Evolutionary conservation across 2,329 filamentous ascomycete genomes (phyloP).

Genomic region (Fusarium bulbicola): DNA sequence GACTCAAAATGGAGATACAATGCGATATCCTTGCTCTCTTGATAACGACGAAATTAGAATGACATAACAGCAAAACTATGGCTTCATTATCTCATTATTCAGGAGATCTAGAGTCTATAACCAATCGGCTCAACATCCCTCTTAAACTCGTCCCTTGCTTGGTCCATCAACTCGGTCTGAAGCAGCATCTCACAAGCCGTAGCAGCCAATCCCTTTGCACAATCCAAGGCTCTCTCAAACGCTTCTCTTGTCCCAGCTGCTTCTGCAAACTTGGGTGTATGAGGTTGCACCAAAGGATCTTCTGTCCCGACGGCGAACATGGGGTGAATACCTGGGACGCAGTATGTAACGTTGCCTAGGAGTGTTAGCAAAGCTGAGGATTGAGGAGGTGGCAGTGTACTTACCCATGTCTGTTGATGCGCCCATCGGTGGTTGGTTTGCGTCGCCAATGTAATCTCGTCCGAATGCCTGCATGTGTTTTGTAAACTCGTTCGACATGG

Average conservation of each 20-base stretch:
- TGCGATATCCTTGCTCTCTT: background rate
- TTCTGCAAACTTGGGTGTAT: constrained; percentile 27
- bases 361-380: background rate
- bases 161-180: background rate
- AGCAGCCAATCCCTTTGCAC: constrained; percentile 34
- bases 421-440: constrained; percentile 28
- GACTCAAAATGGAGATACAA: background rate
- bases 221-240: constrained; percentile 26
- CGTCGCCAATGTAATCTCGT: constrained; percentile 7
- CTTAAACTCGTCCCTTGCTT: constrained; percentile 26
- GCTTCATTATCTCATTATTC: background rate
- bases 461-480: constrained; percentile 36
- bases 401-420: constrained; percentile 40
- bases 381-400: background rate
- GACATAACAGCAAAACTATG: background rate
- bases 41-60: background rate
- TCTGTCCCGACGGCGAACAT: constrained; percentile 35
- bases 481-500: constrained; percentile 22
- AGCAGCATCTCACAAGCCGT: constrained; percentile 28
- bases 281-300: constrained; percentile 30
- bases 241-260: constrained; percentile 30
- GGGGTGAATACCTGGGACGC: constrained; percentile 35
- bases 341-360: constrained; percentile 35
- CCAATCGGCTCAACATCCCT: constrained; percentile 6
- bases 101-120: constrained; percentile 10